Base-by-base conservation (phyloP, 805 yeast species). In the Yarrowia sp. region DNA sequence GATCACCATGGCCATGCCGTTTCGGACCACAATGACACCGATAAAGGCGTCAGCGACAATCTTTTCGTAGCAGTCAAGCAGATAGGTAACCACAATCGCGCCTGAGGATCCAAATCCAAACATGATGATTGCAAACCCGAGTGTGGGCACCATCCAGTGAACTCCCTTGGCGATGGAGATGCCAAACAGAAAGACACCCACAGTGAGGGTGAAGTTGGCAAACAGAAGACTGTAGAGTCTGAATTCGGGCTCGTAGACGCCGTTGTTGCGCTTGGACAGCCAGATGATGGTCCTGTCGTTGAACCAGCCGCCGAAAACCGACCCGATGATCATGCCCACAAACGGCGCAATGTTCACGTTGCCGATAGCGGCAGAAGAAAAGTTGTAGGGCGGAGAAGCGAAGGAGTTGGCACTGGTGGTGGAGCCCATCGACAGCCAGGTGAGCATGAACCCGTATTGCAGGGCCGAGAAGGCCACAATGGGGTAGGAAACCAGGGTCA, bases 11-110 rank as follows among this genome's bases (percentile, higher is more conserved):
- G 47, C 47, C 82, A 86, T 82, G n/a, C 83, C 77, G 73, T 86
- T 86, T 75, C 90, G 80, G 68, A 86, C 82, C 34, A 86, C 71
- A 49, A 87, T 81, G 19, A 85, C 85, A 33, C 86, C 83, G 56
- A 84, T 87, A 80, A 86, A 82, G 0, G 86, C 85, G 53, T 83
- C 84, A 10, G 56, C 56, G 0, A 52, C 56, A 3, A 52, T 52
- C n/a, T 52, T 36, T n/a, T 52, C 42, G 24, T 52, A 52, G 42
- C 56, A 52, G 42, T 52, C 56, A 12, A 52, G n/a, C 39, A 52
- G 30, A 14, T 52, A 52, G 3, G 56, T 52, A 8, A 52, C 42
- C 17, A 52, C 42, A 13, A 52, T 52, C 24, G 56, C 42, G 12
- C 56, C 56, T 4, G 42, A 34, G 5, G 56, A 52, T 7, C 56